Base-by-base conservation (phyloP, 345 rosid species). In the Anacardium occidentale region DNA sequence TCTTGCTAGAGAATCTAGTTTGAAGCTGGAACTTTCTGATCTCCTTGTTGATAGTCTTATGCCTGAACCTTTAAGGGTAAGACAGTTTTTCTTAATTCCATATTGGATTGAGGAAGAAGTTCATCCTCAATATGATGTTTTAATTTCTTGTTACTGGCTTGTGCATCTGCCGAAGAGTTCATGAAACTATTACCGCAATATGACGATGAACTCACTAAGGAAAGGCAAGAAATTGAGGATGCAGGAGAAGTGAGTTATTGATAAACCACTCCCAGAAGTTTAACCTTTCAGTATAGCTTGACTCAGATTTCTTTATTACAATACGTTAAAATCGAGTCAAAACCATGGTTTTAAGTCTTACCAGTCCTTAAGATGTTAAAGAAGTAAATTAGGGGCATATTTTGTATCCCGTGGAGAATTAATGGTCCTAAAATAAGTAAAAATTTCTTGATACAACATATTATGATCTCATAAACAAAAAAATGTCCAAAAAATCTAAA, bases 1-100 rank as follows among this genome's bases (percentile, higher is more conserved):
- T 34, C 40, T 95, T 8, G 98, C 98, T 50, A 85, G 99, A 83
- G 99, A 93, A 90, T 88, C 94, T 55, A 97, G 99, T 81, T 77
- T 93, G 71, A 91, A 78, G 82, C 71, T 95, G 85, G 99, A 95
- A 80, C 98, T 95, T 51, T 78, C 85, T 29, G 92, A 92, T 75
- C 88, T 95, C 67, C 96, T 90, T 24, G 75, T 95, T 52, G 85
- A 62, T 75, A 95, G 91, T 75, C 98, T 94, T 69, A 98, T 94
- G 68, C 98, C 99, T 22, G 91, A 92, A 71, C 92, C 94, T 54
- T 76, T 95, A 62, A 79, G 86, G 80, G 99, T 92, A 81, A 84
- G 85, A 45, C 34, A 51, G 5, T 57, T 34, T 69, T 68, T 69
- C 54, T 63, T 14, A 45, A 53, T 53, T 48, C 17, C 11, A 25